Evolutionary conservation across 2,329 filamentous ascomycete genomes (phyloP).

Genomic region (Cladophialophora chaetospira): DNA sequence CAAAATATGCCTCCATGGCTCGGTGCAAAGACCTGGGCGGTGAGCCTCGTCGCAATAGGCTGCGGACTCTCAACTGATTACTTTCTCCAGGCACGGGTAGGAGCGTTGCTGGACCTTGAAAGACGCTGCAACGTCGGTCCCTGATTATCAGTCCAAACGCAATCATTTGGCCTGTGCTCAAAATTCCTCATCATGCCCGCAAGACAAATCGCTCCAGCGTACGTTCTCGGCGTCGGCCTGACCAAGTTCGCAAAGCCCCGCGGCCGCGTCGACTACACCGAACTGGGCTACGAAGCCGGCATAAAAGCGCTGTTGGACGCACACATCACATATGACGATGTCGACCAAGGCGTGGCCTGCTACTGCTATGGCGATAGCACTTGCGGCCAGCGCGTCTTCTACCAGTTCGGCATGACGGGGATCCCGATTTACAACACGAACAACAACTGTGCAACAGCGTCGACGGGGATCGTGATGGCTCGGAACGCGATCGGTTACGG

Average conservation of each 20-base stretch:
- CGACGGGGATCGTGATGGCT: slow-evolving; percentile 80
- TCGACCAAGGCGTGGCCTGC: slow-evolving; percentile 89
- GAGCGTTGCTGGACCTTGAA: no score
- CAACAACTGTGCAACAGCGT: slow-evolving; percentile 95
- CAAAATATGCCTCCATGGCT: no score
- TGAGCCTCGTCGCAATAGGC: no score
- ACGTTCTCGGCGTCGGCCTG: slow-evolving; percentile 92
- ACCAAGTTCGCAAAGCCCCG: slow-evolving; percentile 80
- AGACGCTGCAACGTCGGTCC: no score
- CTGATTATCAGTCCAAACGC: no score
- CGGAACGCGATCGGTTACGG: slow-evolving; percentile 75
- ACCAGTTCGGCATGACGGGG: slow-evolving; percentile 74
- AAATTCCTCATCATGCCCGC: no score
- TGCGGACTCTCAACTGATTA: no score
- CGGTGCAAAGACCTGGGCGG: no score
- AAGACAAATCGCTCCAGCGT: not conserved
- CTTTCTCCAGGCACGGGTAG: no score
- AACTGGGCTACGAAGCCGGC: slow-evolving; percentile 36
- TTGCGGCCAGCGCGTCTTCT: slow-evolving; percentile 93
- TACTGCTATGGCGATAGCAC: slow-evolving; percentile 96
- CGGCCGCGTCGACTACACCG: slow-evolving; percentile 34
- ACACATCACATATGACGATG: slow-evolving; percentile 92
- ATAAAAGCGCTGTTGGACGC: slow-evolving; percentile 60
- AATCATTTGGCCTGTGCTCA: no score
- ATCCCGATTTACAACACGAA: slow-evolving; percentile 98